phyloP scores from a whole-genome alignment of 2,329 filamentous ascomycete genomes.

The Hypoxylon sp. region DNA sequence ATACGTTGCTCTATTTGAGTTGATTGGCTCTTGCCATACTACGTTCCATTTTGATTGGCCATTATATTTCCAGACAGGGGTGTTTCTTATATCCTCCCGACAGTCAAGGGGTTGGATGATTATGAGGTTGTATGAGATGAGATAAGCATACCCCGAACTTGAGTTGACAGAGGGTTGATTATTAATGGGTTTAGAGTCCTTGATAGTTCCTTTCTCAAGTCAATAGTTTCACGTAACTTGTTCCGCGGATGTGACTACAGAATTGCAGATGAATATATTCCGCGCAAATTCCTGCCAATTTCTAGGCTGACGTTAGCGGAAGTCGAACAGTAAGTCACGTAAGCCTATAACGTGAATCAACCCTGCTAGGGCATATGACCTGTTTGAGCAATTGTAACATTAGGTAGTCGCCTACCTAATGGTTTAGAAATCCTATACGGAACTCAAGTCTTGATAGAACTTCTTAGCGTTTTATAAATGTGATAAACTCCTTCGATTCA shows the following conservation, averaged over 20 bases:
- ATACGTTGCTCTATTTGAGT: not conserved
- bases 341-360: conserved; percentile 1
- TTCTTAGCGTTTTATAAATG: not conserved
- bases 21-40: not conserved
- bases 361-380: not conserved
- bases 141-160: not conserved
- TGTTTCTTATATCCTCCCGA: not conserved
- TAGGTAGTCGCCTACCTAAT: not conserved
- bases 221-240: not conserved
- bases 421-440: not conserved
- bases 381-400: not conserved
- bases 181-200: not conserved
- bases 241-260: not conserved
- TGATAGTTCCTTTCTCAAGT: not conserved
- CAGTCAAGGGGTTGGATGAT: not conserved
- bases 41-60: not conserved
- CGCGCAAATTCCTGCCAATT: not conserved
- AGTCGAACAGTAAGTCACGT: not conserved
- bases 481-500: not conserved
- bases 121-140: conserved; percentile 1
- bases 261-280: not conserved
- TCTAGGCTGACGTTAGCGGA: conserved; percentile 1
- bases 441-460: not conserved
- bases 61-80: not conserved
- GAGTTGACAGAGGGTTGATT: not conserved